phyloP scores from a whole-genome alignment of 75 land plant genomes.

The Gnetum montanum region DNA sequence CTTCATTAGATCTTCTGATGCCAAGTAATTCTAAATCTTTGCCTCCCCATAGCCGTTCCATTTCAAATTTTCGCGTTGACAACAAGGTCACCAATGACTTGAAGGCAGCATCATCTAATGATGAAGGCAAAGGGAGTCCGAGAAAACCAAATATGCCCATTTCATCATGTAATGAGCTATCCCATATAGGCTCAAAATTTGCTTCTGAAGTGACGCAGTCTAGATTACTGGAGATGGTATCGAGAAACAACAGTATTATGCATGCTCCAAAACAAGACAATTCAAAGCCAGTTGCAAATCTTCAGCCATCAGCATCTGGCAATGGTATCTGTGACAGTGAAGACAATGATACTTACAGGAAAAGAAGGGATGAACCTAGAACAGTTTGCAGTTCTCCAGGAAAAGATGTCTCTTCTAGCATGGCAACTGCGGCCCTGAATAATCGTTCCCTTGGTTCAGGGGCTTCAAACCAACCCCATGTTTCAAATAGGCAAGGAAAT shows the following conservation, averaged over 20 bases:
- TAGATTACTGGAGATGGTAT: slow-evolving; percentile 10
- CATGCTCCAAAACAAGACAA: slow-evolving; percentile 12
- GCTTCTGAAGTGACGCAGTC: slow-evolving; percentile 13
- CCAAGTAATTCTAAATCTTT: not conserved
- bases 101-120: not conserved
- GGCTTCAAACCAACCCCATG: not conserved
- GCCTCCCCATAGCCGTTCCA: not conserved
- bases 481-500: not conserved
- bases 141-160: not conserved
- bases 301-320: not conserved
- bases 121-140: not conserved
- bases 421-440: slow-evolving; percentile 4
- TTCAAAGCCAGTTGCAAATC: not conserved
- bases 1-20: not conserved
- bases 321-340: slow-evolving; percentile 3
- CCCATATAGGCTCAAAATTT: slow-evolving; percentile 3
- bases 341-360: slow-evolving; percentile 12
- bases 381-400: slow-evolving; percentile 7
- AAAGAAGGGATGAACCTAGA: slow-evolving; percentile 11
- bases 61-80: not conserved
- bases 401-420: not conserved
- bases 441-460: not conserved
- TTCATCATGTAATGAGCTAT: slow-evolving; percentile 9
- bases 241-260: slow-evolving; percentile 9
- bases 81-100: not conserved